These are phyloP conservation scores for Hypoxylon subgilvum DNA, from an alignment of 495 filamentous ascomycete genomes.

Conservation along the genomic window DNA sequence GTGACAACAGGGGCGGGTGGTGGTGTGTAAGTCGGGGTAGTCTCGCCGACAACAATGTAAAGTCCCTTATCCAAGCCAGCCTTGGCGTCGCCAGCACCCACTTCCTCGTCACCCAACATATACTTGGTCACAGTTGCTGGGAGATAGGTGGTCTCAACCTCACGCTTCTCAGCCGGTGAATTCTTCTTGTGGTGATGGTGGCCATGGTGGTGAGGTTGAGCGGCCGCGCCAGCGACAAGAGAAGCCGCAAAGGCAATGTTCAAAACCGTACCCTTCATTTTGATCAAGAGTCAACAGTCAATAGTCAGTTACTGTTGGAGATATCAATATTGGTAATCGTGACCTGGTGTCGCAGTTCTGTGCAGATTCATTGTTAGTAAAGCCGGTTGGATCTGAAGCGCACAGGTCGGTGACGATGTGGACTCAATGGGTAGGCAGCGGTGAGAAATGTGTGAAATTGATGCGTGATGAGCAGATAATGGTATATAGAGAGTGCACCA, in stretches of 20 bases:
- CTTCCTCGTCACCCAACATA: conserved; percentile 61
- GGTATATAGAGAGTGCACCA: conserved; percentile 7
- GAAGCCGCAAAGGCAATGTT: conserved; percentile 56
- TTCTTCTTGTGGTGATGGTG: conserved; percentile 51
- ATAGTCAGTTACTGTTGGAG: conserved; percentile 18
- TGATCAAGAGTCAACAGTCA: conserved; percentile 25
- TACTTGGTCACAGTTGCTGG: conserved; percentile 65
- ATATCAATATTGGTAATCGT: conserved; percentile 28
- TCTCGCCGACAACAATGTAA: conserved; percentile 57
- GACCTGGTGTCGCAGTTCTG: conserved; percentile 28
- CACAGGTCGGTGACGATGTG: neutral
- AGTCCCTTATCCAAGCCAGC: conserved; percentile 64
- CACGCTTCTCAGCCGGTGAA: conserved; percentile 52
- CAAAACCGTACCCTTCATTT: conserved; percentile 55
- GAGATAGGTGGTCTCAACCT: conserved; percentile 46
- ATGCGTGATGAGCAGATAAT: conserved; percentile 4
- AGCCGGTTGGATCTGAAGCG: conserved; percentile 1
- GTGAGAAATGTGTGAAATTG: neutral
- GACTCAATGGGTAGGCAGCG: neutral
- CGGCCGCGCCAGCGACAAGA: conserved; percentile 47
- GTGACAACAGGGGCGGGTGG: conserved; percentile 43
- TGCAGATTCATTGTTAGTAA: conserved; percentile 25
- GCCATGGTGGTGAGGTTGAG: conserved; percentile 56
- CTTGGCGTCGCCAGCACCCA: conserved; percentile 64
- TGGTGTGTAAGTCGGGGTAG: conserved; percentile 50